Conservation (phyloP, 1,139 yeast genomes). For the Suhomyces ambrosiae region DNA sequence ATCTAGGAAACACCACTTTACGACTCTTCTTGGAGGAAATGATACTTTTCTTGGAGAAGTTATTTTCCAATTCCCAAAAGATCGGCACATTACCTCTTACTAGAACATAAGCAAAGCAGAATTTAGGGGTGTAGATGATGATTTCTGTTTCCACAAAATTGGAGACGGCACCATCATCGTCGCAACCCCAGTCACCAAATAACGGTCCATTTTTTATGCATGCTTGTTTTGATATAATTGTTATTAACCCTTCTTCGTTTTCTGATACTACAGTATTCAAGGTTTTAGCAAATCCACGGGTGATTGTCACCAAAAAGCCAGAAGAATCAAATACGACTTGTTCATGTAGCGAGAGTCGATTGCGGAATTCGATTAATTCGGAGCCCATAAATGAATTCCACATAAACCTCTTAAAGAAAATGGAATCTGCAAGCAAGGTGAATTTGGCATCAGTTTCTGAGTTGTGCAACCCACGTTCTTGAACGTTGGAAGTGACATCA, state of each 20-base stretch:
- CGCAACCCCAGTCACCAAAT: constrained; percentile 70
- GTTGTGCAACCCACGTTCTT: constrained; percentile 49
- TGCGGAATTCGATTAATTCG: constrained; percentile 62
- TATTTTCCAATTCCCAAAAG: constrained; percentile 60
- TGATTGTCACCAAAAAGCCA: constrained; percentile 58
- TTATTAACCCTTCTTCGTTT: constrained; percentile 48
- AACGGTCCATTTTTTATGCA: constrained; percentile 61
- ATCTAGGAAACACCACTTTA: constrained; percentile 55
- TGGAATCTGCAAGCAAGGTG: constrained; percentile 42
- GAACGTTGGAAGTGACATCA: constrained; percentile 63
- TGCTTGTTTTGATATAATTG: constrained; percentile 68
- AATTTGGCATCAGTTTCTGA: constrained; percentile 30
- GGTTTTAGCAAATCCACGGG: constrained; percentile 68
- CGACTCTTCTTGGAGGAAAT: constrained; percentile 44
- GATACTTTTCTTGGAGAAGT: constrained; percentile 38
- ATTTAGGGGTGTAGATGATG: constrained; percentile 53
- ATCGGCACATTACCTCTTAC: constrained; percentile 72
- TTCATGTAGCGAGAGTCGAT: constrained; percentile 53
- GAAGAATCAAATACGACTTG: constrained; percentile 54
- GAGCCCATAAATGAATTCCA: constrained; percentile 67
- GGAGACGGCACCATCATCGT: constrained; percentile 70
- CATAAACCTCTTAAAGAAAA: constrained; percentile 57
- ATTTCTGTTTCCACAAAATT: constrained; percentile 70
- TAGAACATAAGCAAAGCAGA: constrained; percentile 59
- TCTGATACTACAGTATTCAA: constrained; percentile 47